A percentile compares a stretch with the other conserved stretches of the same genome.
These are phyloP conservation scores for Pseudocercospora fuligena DNA, from an alignment of 2,329 filamentous ascomycete genomes.

Conservation along the genomic window DNA sequence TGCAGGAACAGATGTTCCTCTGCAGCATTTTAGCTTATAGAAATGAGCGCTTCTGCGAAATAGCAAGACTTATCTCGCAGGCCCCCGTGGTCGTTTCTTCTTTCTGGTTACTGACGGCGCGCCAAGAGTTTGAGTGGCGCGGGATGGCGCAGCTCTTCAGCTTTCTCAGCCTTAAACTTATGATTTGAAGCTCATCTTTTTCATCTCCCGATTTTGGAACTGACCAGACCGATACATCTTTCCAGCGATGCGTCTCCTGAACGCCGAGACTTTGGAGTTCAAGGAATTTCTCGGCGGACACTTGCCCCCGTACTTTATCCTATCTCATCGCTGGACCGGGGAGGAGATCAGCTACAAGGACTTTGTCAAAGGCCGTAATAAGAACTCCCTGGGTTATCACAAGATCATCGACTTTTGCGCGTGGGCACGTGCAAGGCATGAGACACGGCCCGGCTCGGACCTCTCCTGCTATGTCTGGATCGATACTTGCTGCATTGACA, in stretches of 20 bases:
- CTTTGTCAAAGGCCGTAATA: conserved; percentile 1
- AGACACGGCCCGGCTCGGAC: neutral
- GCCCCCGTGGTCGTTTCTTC: neutral
- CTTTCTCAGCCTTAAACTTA: too few relatives aligned
- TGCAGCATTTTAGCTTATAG: neutral
- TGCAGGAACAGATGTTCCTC: neutral
- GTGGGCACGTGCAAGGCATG: neutral
- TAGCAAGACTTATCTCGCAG: neutral
- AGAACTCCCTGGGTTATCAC: neutral
- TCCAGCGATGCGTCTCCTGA: conserved; percentile 31
- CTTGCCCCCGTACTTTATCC: conserved; percentile 31
- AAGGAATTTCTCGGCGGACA: conserved; percentile 28
- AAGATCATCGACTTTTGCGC: conserved; percentile 10
- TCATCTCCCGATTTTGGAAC: too few relatives aligned
- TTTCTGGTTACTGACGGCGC: too few relatives aligned
- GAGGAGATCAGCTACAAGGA: conserved; percentile 30
- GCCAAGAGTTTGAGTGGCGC: too few relatives aligned
- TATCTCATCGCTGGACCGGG: conserved; percentile 33
- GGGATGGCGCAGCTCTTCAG: too few relatives aligned
- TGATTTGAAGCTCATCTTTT: too few relatives aligned
- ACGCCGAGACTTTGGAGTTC: conserved; percentile 27
- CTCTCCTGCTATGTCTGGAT: conserved; percentile 24
- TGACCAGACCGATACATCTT: too few relatives aligned
- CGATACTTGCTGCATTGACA: conserved; percentile 35
- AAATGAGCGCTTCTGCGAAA: neutral